These are phyloP conservation scores for Wickerhamomyces sp. DNA, from an alignment of 1,139 yeast species.

Conservation along the genomic window DNA sequence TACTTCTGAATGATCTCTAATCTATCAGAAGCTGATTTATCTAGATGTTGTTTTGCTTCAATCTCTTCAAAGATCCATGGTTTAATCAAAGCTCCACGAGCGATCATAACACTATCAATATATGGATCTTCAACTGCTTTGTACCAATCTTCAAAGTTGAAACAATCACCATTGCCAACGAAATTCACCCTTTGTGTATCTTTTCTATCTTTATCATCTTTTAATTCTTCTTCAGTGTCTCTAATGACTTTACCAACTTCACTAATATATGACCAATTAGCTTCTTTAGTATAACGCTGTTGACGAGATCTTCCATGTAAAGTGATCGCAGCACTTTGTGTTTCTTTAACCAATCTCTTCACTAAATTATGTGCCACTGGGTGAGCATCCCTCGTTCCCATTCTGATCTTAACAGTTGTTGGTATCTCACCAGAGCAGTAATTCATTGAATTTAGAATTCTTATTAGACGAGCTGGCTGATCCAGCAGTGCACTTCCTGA, in stretches of 20 bases:
- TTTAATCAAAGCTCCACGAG: slow-evolving; percentile 94
- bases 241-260: slow-evolving; percentile 69
- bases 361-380: slow-evolving; percentile 82
- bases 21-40: slow-evolving; percentile 86
- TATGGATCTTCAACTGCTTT: slow-evolving; percentile 63
- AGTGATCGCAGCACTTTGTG: slow-evolving; percentile 87
- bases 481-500: slow-evolving; percentile 95
- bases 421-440: slow-evolving; percentile 87
- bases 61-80: slow-evolving; percentile 99
- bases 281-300: slow-evolving; percentile 86
- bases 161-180: slow-evolving; percentile 93
- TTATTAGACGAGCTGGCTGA: slow-evolving; percentile 73
- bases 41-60: slow-evolving; percentile 82
- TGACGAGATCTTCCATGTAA: slow-evolving; percentile 95
- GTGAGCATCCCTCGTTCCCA: slow-evolving; percentile 81
- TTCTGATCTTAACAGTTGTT: slow-evolving; percentile 85
- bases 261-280: slow-evolving; percentile 88
- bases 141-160: slow-evolving; percentile 85
- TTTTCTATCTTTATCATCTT: slow-evolving; percentile 47
- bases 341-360: slow-evolving; percentile 64
- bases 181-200: slow-evolving; percentile 48
- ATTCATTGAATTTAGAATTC: slow-evolving; percentile 85
- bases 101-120: slow-evolving; percentile 94
- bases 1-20: slow-evolving; percentile 67
- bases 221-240: slow-evolving; percentile 42